A percentile compares a stretch with the other conserved stretches of the same genome.
Evolutionary conservation across 2,329 filamentous ascomycete species (phyloP).

Genomic region (Fusarium sp.): DNA sequence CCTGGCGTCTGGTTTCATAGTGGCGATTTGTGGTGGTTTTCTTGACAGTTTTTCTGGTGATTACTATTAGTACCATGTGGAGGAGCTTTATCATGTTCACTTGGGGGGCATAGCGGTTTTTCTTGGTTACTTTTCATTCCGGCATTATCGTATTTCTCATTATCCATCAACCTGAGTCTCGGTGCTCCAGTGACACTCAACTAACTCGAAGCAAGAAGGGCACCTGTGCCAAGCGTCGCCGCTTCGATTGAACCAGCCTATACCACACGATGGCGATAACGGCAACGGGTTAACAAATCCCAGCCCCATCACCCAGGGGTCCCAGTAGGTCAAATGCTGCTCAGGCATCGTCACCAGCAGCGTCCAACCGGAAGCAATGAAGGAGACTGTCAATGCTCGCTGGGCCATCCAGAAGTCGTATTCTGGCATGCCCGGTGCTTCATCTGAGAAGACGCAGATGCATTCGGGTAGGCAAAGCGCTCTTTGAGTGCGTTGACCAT

Average conservation of each 20-base stretch:
- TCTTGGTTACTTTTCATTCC: background rate
- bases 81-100: background rate
- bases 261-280: background rate
- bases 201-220: background rate
- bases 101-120: background rate
- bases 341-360: background rate
- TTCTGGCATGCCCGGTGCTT: background rate
- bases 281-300: background rate
- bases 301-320: background rate
- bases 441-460: background rate
- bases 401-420: background rate
- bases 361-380: background rate
- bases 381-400: background rate
- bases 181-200: background rate
- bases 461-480: background rate
- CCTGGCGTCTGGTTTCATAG: constrained; percentile 57
- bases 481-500: background rate
- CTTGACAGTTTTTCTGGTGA: background rate
- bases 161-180: background rate
- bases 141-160: background rate
- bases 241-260: background rate
- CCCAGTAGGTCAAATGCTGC: background rate
- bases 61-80: background rate
- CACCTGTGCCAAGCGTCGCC: background rate
- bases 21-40: background rate